These are phyloP conservation scores for Nemania sp. DNA, from an alignment of 2,329 filamentous ascomycete species.

Conservation along the genomic window DNA sequence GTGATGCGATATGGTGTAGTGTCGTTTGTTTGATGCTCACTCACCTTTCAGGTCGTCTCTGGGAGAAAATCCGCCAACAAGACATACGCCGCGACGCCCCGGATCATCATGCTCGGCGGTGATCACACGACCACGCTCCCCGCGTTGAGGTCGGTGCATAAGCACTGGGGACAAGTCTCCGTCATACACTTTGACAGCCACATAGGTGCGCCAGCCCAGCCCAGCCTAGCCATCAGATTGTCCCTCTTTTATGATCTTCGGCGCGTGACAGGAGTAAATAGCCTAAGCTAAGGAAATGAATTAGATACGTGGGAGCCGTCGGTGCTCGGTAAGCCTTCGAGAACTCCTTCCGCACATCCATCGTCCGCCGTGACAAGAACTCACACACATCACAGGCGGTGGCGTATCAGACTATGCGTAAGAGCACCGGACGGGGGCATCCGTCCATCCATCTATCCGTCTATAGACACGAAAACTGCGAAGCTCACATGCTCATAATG, in stretches of 20 bases:
- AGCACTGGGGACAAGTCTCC: conserved; percentile 61
- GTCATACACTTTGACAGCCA: conserved; percentile 71
- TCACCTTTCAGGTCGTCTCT: conserved; percentile 37
- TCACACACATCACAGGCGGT: conserved; percentile 46
- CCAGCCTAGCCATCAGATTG: too few species aligned
- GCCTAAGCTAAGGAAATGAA: conserved; percentile 18
- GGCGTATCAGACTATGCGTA: conserved; percentile 64
- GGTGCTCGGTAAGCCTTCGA: conserved; percentile 49
- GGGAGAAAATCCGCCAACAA: conserved; percentile 47
- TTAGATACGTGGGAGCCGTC: conserved; percentile 73
- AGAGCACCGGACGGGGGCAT: conserved; percentile 31
- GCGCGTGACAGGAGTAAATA: too few species aligned
- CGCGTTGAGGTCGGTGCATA: conserved; percentile 62
- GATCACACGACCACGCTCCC: conserved; percentile 68
- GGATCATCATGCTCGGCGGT: conserved; percentile 66
- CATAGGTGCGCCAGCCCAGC: conserved; percentile 54
- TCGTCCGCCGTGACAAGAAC: conserved; percentile 1
- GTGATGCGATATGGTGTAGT: background rate
- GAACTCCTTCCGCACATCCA: background rate
- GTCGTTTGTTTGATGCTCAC: background rate
- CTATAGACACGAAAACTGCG: conserved; percentile 13
- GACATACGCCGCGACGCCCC: conserved; percentile 48
- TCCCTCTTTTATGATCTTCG: too few species aligned
- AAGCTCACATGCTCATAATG: background rate
- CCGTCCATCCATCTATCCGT: too few species aligned